phyloP scores from a whole-genome alignment of 805 yeast species.

The Myxozyma neotropica region DNA sequence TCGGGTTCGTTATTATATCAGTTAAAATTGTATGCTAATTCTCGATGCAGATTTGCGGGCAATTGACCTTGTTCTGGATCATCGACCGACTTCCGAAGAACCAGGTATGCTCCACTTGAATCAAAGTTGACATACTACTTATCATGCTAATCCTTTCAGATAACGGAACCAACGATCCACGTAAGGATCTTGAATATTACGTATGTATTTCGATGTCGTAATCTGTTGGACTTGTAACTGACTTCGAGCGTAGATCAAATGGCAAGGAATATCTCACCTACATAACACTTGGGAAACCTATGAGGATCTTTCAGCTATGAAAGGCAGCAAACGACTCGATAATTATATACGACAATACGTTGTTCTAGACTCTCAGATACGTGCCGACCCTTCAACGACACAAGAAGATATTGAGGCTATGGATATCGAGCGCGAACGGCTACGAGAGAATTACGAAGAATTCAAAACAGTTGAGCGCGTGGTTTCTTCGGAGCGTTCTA shows the following conservation, averaged over 20 bases:
- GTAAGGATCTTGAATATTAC: slow-evolving; percentile 39
- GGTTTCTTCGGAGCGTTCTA: slow-evolving; percentile 74
- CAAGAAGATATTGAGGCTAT: slow-evolving; percentile 90
- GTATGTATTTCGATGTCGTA: slow-evolving; percentile 50
- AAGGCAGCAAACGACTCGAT: slow-evolving; percentile 84
- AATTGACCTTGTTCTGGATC: slow-evolving; percentile 59
- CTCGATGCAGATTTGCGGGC: slow-evolving; percentile 37
- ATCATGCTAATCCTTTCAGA: background rate
- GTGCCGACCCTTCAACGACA: slow-evolving; percentile 79
- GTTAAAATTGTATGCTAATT: slow-evolving; percentile 1
- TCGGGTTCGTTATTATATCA: background rate
- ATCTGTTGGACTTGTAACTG: slow-evolving; percentile 36
- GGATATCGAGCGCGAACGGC: slow-evolving; percentile 87
- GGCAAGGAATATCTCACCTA: slow-evolving; percentile 85
- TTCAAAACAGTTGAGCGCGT: slow-evolving; percentile 86
- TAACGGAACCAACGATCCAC: slow-evolving; percentile 36
- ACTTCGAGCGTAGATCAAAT: slow-evolving; percentile 60
- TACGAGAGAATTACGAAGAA: slow-evolving; percentile 80
- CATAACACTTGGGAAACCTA: slow-evolving; percentile 95
- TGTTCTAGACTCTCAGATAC: slow-evolving; percentile 69
- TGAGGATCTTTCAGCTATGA: slow-evolving; percentile 48
- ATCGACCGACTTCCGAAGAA: slow-evolving; percentile 41
- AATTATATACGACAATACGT: slow-evolving; percentile 83
- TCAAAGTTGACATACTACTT: background rate
- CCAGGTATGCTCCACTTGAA: background rate